These are phyloP conservation scores for Craspedostauros australis DNA, from an alignment of 108 stramenopile species.

Conservation along the genomic window DNA sequence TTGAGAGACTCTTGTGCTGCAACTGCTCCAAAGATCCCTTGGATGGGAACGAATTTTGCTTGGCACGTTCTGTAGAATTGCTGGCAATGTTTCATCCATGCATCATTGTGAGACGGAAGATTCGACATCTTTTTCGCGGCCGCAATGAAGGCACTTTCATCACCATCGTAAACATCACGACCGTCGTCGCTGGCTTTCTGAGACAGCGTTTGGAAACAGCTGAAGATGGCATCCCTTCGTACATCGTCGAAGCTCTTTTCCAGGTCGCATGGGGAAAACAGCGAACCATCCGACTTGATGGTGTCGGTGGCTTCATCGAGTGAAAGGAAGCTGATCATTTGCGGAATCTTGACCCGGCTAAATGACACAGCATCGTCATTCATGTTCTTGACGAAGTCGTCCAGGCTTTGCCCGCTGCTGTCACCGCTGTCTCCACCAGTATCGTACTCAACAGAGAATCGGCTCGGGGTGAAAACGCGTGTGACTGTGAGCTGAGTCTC, in stretches of 20 bases:
- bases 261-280: slow-evolving; percentile 80
- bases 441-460: slow-evolving; percentile 35
- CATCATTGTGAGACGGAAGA: slow-evolving; percentile 1
- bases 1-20: slow-evolving; percentile 85
- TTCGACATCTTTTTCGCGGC: background rate
- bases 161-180: slow-evolving; percentile 25
- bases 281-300: slow-evolving; percentile 13
- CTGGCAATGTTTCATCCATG: slow-evolving; percentile 8
- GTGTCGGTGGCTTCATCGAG: slow-evolving; percentile 37
- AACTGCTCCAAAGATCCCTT: slow-evolving; percentile 71
- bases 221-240: slow-evolving; percentile 50
- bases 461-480: slow-evolving; percentile 53
- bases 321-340: slow-evolving; percentile 44
- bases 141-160: slow-evolving; percentile 16
- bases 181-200: slow-evolving; percentile 40
- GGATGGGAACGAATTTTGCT: slow-evolving; percentile 75
- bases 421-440: slow-evolving; percentile 4
- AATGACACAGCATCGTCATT: slow-evolving; percentile 43
- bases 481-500: slow-evolving; percentile 30
- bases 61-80: slow-evolving; percentile 48
- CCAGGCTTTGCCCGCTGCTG: no score
- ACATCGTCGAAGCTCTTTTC: slow-evolving; percentile 77
- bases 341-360: slow-evolving; percentile 54
- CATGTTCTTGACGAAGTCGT: slow-evolving; percentile 17
- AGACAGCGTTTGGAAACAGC: slow-evolving; percentile 56